Evolutionary conservation across 768 basidiomycete genomes (phyloP).

Genomic region (Cystobasidium ongulense): DNA sequence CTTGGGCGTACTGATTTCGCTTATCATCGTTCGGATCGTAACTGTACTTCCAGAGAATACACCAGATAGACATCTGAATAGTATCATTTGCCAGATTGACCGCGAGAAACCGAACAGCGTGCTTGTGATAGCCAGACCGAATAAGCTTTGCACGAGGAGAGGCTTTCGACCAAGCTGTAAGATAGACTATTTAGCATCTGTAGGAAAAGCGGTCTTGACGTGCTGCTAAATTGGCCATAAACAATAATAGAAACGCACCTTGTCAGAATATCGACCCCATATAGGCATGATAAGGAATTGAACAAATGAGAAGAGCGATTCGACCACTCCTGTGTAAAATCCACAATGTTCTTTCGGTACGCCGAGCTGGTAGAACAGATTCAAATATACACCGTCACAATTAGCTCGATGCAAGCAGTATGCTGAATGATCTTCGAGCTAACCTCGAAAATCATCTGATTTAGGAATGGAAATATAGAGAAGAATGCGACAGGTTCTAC

Average conservation of each 20-base stretch:
- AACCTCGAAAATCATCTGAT: constrained; percentile 26
- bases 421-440: not conserved
- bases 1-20: constrained; percentile 32
- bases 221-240: too few relatives aligned
- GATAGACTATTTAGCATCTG: too few relatives aligned
- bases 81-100: constrained; percentile 34
- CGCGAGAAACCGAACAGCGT: constrained; percentile 30
- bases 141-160: constrained; percentile 27
- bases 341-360: constrained; percentile 3
- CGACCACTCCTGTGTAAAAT: constrained; percentile 6
- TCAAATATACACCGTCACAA: too few relatives aligned
- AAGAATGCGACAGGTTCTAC: constrained; percentile 35
- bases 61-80: constrained; percentile 30
- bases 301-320: constrained; percentile 30
- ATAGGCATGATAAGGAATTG: constrained; percentile 32
- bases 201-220: not conserved
- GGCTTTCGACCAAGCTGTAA: constrained; percentile 30
- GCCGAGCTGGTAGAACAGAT: not conserved
- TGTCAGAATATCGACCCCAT: constrained; percentile 31
- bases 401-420: too few relatives aligned
- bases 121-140: constrained; percentile 19
- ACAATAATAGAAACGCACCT: not conserved
- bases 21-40: constrained; percentile 34
- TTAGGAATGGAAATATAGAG: constrained; percentile 35
- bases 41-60: constrained; percentile 33